Evolutionary conservation across 2,329 filamentous ascomycete species (phyloP).

Genomic region (Stenocarpella maydis): DNA sequence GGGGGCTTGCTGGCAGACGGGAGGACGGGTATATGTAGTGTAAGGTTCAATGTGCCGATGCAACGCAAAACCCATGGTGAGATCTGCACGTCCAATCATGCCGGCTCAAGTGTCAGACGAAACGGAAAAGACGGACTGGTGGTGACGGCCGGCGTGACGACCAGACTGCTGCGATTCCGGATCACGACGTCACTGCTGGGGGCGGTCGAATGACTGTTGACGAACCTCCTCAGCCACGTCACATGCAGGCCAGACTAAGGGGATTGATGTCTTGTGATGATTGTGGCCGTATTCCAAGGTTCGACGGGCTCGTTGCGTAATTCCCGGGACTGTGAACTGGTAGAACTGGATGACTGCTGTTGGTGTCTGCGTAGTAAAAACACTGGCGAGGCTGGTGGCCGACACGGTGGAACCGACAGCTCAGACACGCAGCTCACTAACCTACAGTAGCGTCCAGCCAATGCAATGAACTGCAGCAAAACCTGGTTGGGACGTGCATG

Average conservation of each 20-base stretch:
- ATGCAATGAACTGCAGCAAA: slow-evolving; percentile 11
- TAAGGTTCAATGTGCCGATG: slow-evolving; percentile 25
- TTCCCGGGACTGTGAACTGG: neutral
- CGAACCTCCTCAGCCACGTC: slow-evolving; percentile 19
- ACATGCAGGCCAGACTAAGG: neutral
- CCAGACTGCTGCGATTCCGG: neutral
- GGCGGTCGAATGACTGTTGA: slow-evolving; percentile 21
- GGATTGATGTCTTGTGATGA: neutral
- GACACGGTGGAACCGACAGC: slow-evolving; percentile 19
- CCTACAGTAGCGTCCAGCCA: slow-evolving; percentile 16
- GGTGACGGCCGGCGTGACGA: slow-evolving; percentile 5
- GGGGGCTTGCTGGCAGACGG: slow-evolving; percentile 6
- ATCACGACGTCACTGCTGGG: slow-evolving; percentile 7
- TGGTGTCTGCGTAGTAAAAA: slow-evolving; percentile 15
- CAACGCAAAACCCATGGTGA: slow-evolving; percentile 15
- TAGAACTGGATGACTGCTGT: neutral
- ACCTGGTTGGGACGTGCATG: slow-evolving; percentile 3
- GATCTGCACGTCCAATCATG: slow-evolving; percentile 26
- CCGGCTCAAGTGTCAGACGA: slow-evolving; percentile 19
- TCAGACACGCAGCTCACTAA: slow-evolving; percentile 16
- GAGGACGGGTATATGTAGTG: slow-evolving; percentile 17
- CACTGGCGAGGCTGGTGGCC: slow-evolving; percentile 3
- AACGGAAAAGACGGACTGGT: neutral
- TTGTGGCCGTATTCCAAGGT: slow-evolving; percentile 16
- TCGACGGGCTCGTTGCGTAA: neutral